These are phyloP conservation scores for Saururus chinensis DNA, from an alignment of 164 flowering plant species.

Conservation along the genomic window DNA sequence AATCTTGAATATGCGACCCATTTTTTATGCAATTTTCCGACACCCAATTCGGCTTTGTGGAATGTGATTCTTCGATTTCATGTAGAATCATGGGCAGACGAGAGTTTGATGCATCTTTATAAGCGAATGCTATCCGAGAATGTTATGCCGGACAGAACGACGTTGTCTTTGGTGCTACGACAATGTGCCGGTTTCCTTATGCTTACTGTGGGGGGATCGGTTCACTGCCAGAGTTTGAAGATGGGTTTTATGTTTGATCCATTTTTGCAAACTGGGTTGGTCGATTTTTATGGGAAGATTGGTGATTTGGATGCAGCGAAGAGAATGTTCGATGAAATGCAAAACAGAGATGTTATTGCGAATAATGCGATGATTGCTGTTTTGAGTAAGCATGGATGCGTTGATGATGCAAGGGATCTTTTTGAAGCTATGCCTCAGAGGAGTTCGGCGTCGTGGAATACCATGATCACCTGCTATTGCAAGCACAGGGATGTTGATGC, in stretches of 20 bases:
- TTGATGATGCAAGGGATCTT: slow-evolving; percentile 15
- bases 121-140: slow-evolving; percentile 12
- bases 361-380: slow-evolving; percentile 31
- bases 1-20: slow-evolving; percentile 13
- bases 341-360: slow-evolving; percentile 28
- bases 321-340: slow-evolving; percentile 30
- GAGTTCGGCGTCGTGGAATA: slow-evolving; percentile 26
- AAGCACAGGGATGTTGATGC: slow-evolving; percentile 20
- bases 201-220: slow-evolving; percentile 15
- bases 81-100: slow-evolving; percentile 6
- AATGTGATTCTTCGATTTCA: slow-evolving; percentile 18
- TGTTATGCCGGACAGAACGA: slow-evolving; percentile 13
- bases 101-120: slow-evolving; percentile 14
- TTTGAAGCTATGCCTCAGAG: slow-evolving; percentile 29
- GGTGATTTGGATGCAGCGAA: slow-evolving; percentile 25
- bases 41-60: slow-evolving; percentile 12
- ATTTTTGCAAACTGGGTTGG: slow-evolving; percentile 32
- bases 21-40: slow-evolving; percentile 15
- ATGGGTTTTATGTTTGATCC: slow-evolving; percentile 24
- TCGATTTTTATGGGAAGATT: slow-evolving; percentile 31
- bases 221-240: slow-evolving; percentile 24
- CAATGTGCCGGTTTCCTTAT: slow-evolving; percentile 10
- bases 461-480: slow-evolving; percentile 29
- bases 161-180: slow-evolving; percentile 19
- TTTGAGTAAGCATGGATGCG: slow-evolving; percentile 15